A percentile compares a stretch with the other conserved stretches of the same genome.
Evolutionary conservation across 352 stramenopile genomes (phyloP).

Genomic region (Globisporangium recalcitrans): DNA sequence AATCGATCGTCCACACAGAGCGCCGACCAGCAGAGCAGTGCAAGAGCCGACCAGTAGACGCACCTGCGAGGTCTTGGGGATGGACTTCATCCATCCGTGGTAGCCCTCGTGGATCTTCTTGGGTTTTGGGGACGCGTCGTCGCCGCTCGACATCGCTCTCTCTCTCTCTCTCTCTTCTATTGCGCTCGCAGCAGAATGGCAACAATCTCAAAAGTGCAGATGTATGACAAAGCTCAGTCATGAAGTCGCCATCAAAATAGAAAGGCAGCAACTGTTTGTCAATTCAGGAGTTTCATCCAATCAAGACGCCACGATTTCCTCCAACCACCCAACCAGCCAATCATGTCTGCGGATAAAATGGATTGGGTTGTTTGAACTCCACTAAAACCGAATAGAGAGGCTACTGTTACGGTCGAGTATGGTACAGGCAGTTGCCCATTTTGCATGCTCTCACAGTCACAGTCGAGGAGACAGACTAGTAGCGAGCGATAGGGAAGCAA

Average conservation of each 20-base stretch:
- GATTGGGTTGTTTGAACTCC: no score
- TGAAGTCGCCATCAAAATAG: no score
- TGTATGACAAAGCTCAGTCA: no score
- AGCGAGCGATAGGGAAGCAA: background rate
- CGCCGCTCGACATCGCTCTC: conserved; percentile 31
- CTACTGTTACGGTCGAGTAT: background rate
- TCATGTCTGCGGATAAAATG: no score
- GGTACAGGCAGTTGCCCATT: background rate
- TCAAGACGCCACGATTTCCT: no score
- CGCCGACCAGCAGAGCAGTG: background rate
- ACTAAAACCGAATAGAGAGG: no score
- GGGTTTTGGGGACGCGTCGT: conserved; percentile 26
- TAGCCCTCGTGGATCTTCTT: conserved; percentile 79
- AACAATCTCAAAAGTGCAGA: no score
- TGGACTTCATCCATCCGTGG: conserved; percentile 87
- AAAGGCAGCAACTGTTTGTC: no score
- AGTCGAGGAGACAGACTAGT: background rate
- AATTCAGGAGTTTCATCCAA: no score
- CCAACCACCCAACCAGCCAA: no score
- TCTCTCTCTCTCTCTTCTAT: background rate
- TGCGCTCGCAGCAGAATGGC: background rate
- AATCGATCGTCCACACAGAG: background rate
- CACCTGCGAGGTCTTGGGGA: conserved; percentile 73
- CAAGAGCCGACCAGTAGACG: background rate
- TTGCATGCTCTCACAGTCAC: background rate